Evolutionary conservation across 805 yeast species (phyloP), one percentile per base, ranked within the genome.

Genomic region (Millerozyma acaciae): DNA sequence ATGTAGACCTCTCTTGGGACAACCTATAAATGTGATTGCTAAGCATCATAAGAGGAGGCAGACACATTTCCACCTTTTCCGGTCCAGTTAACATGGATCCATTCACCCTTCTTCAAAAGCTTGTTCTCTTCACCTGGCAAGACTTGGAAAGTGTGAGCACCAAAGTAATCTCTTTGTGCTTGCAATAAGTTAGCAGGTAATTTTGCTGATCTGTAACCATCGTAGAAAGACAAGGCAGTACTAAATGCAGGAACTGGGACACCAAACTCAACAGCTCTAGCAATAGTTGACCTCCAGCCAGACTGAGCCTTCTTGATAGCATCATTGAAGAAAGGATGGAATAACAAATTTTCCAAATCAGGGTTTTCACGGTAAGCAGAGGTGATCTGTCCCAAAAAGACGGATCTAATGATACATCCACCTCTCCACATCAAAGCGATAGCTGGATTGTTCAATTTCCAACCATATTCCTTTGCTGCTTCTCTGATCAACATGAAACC

Each of bases 341-440:
- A 89, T 64, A 90, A 74, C 72, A 90, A 75, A 83, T 89, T 89
- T 76, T 89, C 96, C 59, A 90, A 75, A 49, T 88, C 82, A 65
- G 96, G 95, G 74, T 82, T 74, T 65, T 83, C 79, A 71, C 93
- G 85, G 84, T 82, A 90, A 50, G 98, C 98, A 62, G 86, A 66
- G 50, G 98, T 90, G 71, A 90, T 90, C 69, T 90, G 97, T 60
- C 81, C 97, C 61, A 90, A 76, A 84, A 90, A 90, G 47, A 90
- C 97, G 38, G 98, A 90, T 78, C 97, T 86, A 72, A 90, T 90
- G 68, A 90, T 90, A 78, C 98, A 90, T 55, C 98, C 98, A 75
- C 98, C 98, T 79, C 98, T 83, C 98, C 98, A 90, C 97, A 90
- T 90, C 57, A 93, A 78, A 52, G 97, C 97, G 55, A 93, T 93